A percentile compares a stretch with the other conserved stretches of the same genome.
Evolutionary conservation across 1,284 basidiomycete genomes (phyloP).

Genomic region (Tetrapyrgos nigripes): DNA sequence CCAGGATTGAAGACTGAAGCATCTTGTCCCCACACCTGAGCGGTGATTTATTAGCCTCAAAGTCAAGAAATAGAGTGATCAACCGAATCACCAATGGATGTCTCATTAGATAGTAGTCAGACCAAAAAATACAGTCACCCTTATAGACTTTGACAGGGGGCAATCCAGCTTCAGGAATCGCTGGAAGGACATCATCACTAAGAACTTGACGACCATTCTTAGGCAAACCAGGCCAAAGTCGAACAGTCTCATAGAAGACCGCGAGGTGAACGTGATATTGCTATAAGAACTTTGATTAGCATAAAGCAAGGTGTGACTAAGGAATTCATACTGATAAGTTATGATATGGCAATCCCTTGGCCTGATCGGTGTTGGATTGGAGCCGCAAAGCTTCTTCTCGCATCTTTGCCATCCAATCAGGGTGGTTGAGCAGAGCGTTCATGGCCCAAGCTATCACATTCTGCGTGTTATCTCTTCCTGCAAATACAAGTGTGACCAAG

Average conservation of each 20-base stretch:
- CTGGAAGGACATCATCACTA: constrained; percentile 29
- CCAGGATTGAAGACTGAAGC: constrained; percentile 26
- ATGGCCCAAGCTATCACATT: constrained; percentile 29
- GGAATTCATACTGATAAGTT: no score
- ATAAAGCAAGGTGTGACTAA: no score
- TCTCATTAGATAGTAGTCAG: constrained; percentile 30
- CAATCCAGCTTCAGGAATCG: constrained; percentile 13
- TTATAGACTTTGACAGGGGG: constrained; percentile 15
- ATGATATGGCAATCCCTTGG: no score
- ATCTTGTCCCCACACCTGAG: constrained; percentile 24
- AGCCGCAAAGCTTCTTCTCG: no score
- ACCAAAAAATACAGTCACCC: constrained; percentile 33
- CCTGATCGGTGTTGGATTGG: no score
- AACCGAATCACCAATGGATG: constrained; percentile 18
- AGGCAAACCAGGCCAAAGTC: constrained; percentile 33
- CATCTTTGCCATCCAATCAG: no score
- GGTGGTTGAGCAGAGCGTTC: constrained; percentile 20
- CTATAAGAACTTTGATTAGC: no score
- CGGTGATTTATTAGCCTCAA: background rate
- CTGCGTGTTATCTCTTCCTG: constrained; percentile 29
- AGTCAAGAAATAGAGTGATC: no score
- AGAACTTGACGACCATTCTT: constrained; percentile 31
- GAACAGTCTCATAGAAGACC: constrained; percentile 31
- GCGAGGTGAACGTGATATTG: constrained; percentile 27
- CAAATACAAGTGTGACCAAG: constrained; percentile 31